A percentile compares a stretch with the other conserved stretches of the same genome.
Evolutionary conservation across 2,329 filamentous ascomycete species (phyloP).

Genomic region (Venturia asperata): DNA sequence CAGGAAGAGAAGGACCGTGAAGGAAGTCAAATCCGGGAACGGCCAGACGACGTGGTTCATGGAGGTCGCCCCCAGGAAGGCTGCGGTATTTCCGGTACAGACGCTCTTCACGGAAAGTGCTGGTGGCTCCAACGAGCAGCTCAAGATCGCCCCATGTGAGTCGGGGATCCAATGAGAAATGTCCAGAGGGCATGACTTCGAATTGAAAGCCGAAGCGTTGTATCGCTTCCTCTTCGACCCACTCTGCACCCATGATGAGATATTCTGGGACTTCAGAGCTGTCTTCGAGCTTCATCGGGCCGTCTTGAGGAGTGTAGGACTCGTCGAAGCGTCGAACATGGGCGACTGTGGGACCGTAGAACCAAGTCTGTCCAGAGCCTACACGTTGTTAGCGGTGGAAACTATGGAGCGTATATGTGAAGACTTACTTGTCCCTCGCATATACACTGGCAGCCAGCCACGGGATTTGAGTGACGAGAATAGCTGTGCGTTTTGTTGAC

Average conservation of each 20-base stretch:
- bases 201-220: slow-evolving; percentile 15
- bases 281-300: neutral
- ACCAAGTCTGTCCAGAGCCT: slow-evolving; percentile 19
- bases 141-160: slow-evolving; percentile 17
- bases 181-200: slow-evolving; percentile 12
- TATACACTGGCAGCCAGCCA: slow-evolving; percentile 19
- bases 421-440: slow-evolving; percentile 14
- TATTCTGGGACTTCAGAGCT: slow-evolving; percentile 11
- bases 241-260: slow-evolving; percentile 17
- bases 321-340: slow-evolving; percentile 18
- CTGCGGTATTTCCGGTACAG: slow-evolving; percentile 18
- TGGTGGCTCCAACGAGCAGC: slow-evolving; percentile 12
- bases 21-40: slow-evolving; percentile 15
- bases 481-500: slow-evolving; percentile 6
- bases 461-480: slow-evolving; percentile 14
- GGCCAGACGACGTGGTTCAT: neutral
- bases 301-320: slow-evolving; percentile 18
- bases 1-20: slow-evolving; percentile 7
- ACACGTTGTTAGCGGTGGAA: neutral
- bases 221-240: slow-evolving; percentile 18
- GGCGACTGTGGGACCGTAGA: slow-evolving; percentile 13
- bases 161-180: slow-evolving; percentile 16
- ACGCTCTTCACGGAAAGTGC: slow-evolving; percentile 18
- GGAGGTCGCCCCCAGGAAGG: slow-evolving; percentile 9
- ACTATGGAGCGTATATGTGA: neutral